Conservation (phyloP, 1,284 basidiomycete genomes). For the Ganoderma lucidum region DNA sequence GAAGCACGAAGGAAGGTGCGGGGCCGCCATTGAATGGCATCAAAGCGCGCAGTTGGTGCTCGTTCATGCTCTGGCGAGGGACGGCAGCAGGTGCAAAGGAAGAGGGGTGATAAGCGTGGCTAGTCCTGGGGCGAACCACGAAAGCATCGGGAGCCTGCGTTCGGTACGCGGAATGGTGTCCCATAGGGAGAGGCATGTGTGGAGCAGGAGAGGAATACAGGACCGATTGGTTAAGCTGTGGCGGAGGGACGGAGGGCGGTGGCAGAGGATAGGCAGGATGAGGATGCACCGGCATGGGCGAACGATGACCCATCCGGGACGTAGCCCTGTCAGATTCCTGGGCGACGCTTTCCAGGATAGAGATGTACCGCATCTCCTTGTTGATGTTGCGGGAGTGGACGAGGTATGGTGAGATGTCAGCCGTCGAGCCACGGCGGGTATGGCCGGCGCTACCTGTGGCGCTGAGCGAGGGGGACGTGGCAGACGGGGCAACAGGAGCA, state of each 20-base stretch:
- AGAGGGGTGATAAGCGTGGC: constrained; percentile 57
- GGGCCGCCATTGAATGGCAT: constrained; percentile 36
- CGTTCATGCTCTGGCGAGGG: constrained; percentile 57
- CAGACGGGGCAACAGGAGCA: not conserved
- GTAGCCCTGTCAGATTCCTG: constrained; percentile 74
- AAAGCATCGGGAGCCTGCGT: constrained; percentile 50
- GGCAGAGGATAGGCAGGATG: constrained; percentile 27
- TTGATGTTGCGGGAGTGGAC: constrained; percentile 60
- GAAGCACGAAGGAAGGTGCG: constrained; percentile 16
- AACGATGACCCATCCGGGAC: constrained; percentile 50
- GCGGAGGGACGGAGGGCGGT: constrained; percentile 30
- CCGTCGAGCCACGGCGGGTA: constrained; percentile 35
- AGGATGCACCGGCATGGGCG: constrained; percentile 19
- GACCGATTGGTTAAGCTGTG: constrained; percentile 33
- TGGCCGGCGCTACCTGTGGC: constrained; percentile 17
- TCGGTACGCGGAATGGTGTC: constrained; percentile 16
- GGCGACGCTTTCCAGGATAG: constrained; percentile 76
- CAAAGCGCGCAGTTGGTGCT: constrained; percentile 57
- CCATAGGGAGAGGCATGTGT: constrained; percentile 22
- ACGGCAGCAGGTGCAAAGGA: constrained; percentile 40
- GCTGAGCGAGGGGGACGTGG: constrained; percentile 17
- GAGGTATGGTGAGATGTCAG: constrained; percentile 71
- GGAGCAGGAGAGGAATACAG: constrained; percentile 44
- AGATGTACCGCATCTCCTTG: constrained; percentile 73
- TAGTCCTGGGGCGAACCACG: constrained; percentile 67